Conservation (phyloP, 148 eudicot genomes). For the Vaccinium myrtillus region DNA sequence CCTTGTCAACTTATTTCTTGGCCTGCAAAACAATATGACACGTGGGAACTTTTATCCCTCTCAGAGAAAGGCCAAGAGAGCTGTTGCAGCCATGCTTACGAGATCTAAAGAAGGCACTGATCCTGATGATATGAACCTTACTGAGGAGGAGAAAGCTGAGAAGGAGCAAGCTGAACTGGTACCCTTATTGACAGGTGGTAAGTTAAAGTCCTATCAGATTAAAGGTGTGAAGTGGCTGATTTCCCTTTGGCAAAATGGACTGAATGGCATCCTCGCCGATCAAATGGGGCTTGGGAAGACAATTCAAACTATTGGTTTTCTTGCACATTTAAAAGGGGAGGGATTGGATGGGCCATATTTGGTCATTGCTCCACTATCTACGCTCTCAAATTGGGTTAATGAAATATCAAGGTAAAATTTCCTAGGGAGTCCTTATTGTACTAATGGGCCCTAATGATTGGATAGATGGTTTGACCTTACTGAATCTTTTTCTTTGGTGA, state of each 20-base stretch:
- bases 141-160: slow-evolving; percentile 61
- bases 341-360: slow-evolving; percentile 93
- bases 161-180: slow-evolving; percentile 90
- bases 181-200: slow-evolving; percentile 89
- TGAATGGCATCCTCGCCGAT: slow-evolving; percentile 97
- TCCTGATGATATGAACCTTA: slow-evolving; percentile 61
- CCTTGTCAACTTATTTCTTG: not conserved
- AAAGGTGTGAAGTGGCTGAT: slow-evolving; percentile 98
- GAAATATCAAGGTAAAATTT: slow-evolving; percentile 64
- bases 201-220: slow-evolving; percentile 79
- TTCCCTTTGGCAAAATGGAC: slow-evolving; percentile 94
- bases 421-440: not conserved
- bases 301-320: slow-evolving; percentile 89
- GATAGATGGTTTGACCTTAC: not conserved
- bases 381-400: slow-evolving; percentile 93
- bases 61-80: slow-evolving; percentile 92
- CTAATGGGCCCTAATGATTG: not conserved
- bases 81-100: slow-evolving; percentile 93
- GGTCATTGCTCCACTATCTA: slow-evolving; percentile 95
- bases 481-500: not conserved
- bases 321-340: slow-evolving; percentile 89
- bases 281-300: slow-evolving; percentile 99
- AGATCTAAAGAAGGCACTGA: slow-evolving; percentile 65
- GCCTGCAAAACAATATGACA: not conserved
- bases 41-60: not conserved